Evolutionary conservation across 495 filamentous ascomycete species (phyloP), one percentile per base, ranked within the genome.

Genomic region (Xylaria nigripes): DNA sequence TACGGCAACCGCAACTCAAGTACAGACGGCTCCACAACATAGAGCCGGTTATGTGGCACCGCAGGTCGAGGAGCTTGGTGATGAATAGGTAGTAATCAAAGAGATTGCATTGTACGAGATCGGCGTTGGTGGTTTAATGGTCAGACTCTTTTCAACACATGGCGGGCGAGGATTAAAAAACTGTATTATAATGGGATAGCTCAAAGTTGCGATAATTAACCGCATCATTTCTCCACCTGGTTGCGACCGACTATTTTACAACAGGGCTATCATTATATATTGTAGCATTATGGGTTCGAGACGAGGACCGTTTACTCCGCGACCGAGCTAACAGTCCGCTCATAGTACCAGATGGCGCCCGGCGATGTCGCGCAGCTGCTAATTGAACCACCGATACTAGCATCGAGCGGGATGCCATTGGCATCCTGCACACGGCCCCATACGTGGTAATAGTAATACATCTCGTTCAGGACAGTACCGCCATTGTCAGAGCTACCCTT

Each of bases 61-160:
- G 0, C 72, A 74, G 40, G 83, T 89, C 6, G 85, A 89, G 64
- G 85, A 89, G 58, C 73, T 81, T 7, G 78, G 75, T 34, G 83
- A 86, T 59, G 84, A 84, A 63, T 73, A 73, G 61, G 25, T 16
- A 19, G 40, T 2, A 2, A 12, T 6, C 13, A 15, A 13, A 36
- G 9, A 19, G 27, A 44, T 44, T 44, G 38, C 45, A 55, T 55
- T 45, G 51, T 25, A 55, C 23, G 30, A 41, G 22, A 48, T 44
- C 45, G 53, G 53, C 53, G 53, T 55, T 55, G 24, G 45, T 19
- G 45, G 45, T 34, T 25, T n/a, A 45, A 32, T 32, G 42, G 36
- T 40, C 32, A 5, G 32, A 36, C 13, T 2, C 32, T 18, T 40
- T n/a, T n/a, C n/a, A n/a, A n/a, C n/a, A 40, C 36, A 8, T 36